phyloP scores from a whole-genome alignment of 371 early-diverging fungal genomes.

The Dichotomocladium elegans region DNA sequence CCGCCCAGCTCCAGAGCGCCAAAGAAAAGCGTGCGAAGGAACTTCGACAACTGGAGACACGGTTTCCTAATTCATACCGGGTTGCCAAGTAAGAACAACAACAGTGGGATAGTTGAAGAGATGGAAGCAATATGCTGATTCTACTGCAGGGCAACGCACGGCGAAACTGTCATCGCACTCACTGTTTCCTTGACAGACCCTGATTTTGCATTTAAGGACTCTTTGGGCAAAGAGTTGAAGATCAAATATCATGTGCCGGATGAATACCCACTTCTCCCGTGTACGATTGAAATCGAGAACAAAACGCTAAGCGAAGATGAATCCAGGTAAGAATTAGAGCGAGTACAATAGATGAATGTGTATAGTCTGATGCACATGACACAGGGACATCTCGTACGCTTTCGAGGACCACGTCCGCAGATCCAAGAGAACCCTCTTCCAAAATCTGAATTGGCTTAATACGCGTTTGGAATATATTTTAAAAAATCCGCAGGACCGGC shows the following conservation, averaged over 20 bases:
- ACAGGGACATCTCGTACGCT: slow-evolving; percentile 43
- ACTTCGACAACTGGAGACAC: slow-evolving; percentile 31
- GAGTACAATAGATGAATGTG: neutral
- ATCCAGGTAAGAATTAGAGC: slow-evolving; percentile 20
- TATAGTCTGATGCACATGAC: too few species aligned
- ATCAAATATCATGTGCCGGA: slow-evolving; percentile 42
- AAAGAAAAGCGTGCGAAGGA: slow-evolving; percentile 8
- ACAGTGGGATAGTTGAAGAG: too few species aligned
- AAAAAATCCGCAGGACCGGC: slow-evolving; percentile 13
- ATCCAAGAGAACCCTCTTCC: slow-evolving; percentile 40
- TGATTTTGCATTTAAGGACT: slow-evolving; percentile 23
- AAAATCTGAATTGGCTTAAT: slow-evolving; percentile 66
- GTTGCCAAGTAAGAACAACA: slow-evolving; percentile 24
- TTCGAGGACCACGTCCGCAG: slow-evolving; percentile 44
- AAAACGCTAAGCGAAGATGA: slow-evolving; percentile 37
- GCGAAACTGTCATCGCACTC: slow-evolving; percentile 7
- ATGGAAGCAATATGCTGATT: neutral
- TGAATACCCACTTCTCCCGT: slow-evolving; percentile 47
- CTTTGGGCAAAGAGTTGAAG: slow-evolving; percentile 19
- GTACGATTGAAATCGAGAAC: slow-evolving; percentile 45
- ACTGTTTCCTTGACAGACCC: slow-evolving; percentile 28
- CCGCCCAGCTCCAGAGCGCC: slow-evolving; percentile 1
- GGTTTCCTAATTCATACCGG: slow-evolving; percentile 41
- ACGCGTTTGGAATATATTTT: slow-evolving; percentile 35
- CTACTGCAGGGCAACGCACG: too few species aligned